phyloP scores from a whole-genome alignment of 129 eudicot genomes.

The Escallonia herrerae region DNA sequence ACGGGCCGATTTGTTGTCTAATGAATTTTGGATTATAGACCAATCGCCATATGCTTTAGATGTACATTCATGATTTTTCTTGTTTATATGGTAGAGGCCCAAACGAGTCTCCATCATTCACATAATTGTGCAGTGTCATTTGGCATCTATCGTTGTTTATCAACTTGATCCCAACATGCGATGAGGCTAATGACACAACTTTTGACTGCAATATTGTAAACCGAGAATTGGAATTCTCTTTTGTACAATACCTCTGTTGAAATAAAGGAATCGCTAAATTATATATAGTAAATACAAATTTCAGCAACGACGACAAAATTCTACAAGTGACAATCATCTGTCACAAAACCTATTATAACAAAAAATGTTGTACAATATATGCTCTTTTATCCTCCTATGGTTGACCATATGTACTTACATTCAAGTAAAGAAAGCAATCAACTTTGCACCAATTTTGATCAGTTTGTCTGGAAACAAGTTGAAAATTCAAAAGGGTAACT shows the following conservation, averaged over 20 bases:
- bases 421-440: background rate
- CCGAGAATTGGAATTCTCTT: background rate
- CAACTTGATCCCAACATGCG: too few species aligned
- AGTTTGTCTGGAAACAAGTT: background rate
- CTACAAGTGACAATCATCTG: too few species aligned
- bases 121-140: background rate
- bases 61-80: too few species aligned
- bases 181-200: background rate
- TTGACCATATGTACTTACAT: too few species aligned
- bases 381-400: too few species aligned
- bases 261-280: too few species aligned
- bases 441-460: background rate
- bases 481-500: background rate
- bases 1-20: slow-evolving; percentile 29
- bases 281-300: too few species aligned
- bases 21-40: slow-evolving; percentile 27
- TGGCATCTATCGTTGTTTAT: background rate
- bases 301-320: too few species aligned
- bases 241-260: too few species aligned
- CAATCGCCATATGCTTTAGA: slow-evolving; percentile 12
- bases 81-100: background rate
- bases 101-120: too few species aligned
- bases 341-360: too few species aligned
- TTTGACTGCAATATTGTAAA: slow-evolving; percentile 5
- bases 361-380: too few species aligned